A percentile compares a stretch with the other conserved stretches of the same genome.
phyloP scores from a whole-genome alignment of 2,329 filamentous ascomycete species.

The Venturia oleaginea region DNA sequence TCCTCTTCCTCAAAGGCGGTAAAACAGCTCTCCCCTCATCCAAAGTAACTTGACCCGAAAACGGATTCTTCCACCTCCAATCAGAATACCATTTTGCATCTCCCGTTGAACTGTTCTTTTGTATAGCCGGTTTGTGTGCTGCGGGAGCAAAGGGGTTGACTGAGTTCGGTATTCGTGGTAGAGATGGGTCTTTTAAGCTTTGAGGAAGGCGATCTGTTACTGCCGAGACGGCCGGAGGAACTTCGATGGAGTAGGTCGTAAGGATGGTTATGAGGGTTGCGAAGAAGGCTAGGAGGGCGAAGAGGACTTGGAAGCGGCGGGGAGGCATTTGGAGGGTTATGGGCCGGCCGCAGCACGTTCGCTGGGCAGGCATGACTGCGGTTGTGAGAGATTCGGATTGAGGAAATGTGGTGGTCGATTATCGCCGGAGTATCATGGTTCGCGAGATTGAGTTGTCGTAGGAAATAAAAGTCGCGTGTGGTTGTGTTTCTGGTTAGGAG shows the following conservation, averaged over 20 bases:
- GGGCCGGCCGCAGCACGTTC: conserved; percentile 25
- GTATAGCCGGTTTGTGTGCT: conserved; percentile 62
- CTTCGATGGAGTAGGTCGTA: conserved; percentile 21
- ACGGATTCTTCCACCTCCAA: conserved; percentile 85
- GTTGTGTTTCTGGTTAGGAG: background rate
- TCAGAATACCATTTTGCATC: conserved; percentile 79
- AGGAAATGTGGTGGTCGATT: conserved; percentile 14
- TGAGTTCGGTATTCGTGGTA: conserved; percentile 22
- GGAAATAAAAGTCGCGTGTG: background rate
- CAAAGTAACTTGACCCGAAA: conserved; percentile 69
- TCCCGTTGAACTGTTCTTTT: conserved; percentile 69
- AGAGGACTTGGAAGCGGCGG: conserved; percentile 38
- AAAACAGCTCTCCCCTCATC: conserved; percentile 79
- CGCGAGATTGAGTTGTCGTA: conserved; percentile 10
- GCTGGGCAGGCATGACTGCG: conserved; percentile 26
- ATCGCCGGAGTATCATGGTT: conserved; percentile 15
- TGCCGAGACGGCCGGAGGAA: conserved; percentile 19
- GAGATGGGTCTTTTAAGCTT: conserved; percentile 31
- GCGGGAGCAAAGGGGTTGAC: conserved; percentile 54
- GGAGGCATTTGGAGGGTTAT: conserved; percentile 31
- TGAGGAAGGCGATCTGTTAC: conserved; percentile 29
- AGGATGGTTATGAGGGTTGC: conserved; percentile 30
- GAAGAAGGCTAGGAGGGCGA: conserved; percentile 24
- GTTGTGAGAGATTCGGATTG: background rate
- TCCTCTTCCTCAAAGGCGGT: conserved; percentile 61